Base-by-base conservation (phyloP, 129 eudicot species). In the Lactuca saligna region DNA sequence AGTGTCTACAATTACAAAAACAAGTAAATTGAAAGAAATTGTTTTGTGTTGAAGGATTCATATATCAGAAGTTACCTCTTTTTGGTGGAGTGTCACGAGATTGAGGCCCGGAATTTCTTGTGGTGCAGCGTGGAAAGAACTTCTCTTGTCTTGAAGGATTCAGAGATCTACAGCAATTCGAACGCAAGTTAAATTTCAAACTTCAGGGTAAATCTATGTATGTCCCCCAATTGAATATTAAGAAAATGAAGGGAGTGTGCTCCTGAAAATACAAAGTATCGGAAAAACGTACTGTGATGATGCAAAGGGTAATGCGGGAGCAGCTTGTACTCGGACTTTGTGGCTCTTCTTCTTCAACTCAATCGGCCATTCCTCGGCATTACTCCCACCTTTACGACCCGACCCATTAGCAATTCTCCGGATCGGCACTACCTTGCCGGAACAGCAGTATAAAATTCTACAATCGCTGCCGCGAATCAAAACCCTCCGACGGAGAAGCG, bases 61-160 rank as follows among this genome's bases (percentile, higher is more conserved):
- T 6, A 25, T 25, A 0, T 51, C 38, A 17, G n/a, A 25, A n/a
- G 60, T 68, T 59, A 91, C 98, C 98, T 91, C 98, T 72, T 81
- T 91, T 82, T 31, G 98, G 98, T 60, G 98, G 98, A 56, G 98
- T 88, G 63, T 91, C 98, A 33, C 96, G 96, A 38, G 90, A 88
- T 54, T 91, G 96, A 12, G 88, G 96, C 53, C 96, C 98, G 2
- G 87, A 62, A 69, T 77, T 82, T 80, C 87, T 87, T 1, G 91
- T 93, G 8, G 82, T 82, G 66, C 96, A 88, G 4, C 98, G 91
- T 0, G 96, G 83, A 64, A 71, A 90, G 80, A 84, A 89, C 59
- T 86, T 89, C 54, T 86, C 90, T 78, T 76, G 98, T 74, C 86
- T 91, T 15, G 88, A 78, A 82, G 39, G 70, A 74, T 70, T 75